Percentiles rank a stretch among this genome's conserved stretches.
These are phyloP conservation scores for Rhytidhysteron rufulum DNA, from an alignment of 2,329 filamentous ascomycete genomes.

Conservation along the genomic window DNA sequence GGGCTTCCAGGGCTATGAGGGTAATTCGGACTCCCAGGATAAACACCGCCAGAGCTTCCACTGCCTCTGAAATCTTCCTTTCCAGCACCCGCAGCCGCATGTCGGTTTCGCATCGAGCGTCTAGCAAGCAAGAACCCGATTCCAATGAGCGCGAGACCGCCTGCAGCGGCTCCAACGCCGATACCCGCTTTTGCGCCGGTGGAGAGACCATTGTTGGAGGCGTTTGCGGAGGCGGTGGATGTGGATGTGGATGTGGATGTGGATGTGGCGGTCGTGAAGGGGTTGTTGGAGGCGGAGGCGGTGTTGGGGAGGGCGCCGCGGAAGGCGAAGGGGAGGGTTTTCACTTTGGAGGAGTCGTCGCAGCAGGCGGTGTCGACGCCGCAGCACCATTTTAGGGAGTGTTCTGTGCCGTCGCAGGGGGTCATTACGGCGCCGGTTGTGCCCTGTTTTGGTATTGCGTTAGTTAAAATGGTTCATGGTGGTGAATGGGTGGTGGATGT, in stretches of 20 bases:
- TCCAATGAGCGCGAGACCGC: not conserved
- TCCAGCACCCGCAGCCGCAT: no score
- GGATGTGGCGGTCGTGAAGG: not conserved
- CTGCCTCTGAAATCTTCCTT: no score
- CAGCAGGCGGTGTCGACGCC: conserved; percentile 6
- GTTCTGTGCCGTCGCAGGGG: conserved; percentile 7
- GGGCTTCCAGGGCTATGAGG: no score
- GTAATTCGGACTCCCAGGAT: no score
- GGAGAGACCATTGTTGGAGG: not conserved
- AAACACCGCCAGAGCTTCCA: no score
- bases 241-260: not conserved
- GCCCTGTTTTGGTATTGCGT: conserved; percentile 1
- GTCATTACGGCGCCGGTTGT: conserved; percentile 7
- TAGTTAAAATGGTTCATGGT: not conserved
- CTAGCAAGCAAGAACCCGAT: not conserved
- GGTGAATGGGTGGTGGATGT: not conserved
- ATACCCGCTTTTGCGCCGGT: not conserved
- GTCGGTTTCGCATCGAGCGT: not conserved
- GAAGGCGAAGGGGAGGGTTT: conserved; percentile 6
- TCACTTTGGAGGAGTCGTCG: conserved; percentile 4
- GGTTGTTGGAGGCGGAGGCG: not conserved
- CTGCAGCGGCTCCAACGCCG: not conserved
- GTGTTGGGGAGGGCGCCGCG: conserved; percentile 2
- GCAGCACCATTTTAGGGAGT: conserved; percentile 9
- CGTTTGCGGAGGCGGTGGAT: not conserved